Evolutionary conservation across 1,139 yeast species (phyloP), one percentile per base, ranked within the genome.

Genomic region (Meyerozyma elateridarum): DNA sequence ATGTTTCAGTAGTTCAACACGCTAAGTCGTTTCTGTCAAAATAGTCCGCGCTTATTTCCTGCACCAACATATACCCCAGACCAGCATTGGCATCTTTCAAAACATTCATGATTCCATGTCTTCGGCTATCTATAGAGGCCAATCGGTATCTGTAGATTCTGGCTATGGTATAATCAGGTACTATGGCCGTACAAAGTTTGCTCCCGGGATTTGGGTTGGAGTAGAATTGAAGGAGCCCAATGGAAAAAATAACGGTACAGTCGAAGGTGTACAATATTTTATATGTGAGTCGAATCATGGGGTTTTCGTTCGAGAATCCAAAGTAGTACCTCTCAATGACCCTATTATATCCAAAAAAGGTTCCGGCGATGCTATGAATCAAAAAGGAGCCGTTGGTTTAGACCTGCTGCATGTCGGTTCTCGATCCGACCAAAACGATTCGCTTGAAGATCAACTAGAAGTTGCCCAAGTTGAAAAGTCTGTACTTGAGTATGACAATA

Each of bases 241-340:
- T 0, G 97, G 96, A 1, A 84, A 80, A 54, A 87, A 89, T 46
- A 75, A 88, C 47, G 97, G 97, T 0, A 59, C 79, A 1, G 75
- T 88, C 1, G 64, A 76, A 18, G 93, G 85, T 0, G 56, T 59
- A 0, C 45, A 63, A 29, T 85, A 88, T 52, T 89, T 89, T 44
- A 56, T 64, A 2, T 71, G 85, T 25, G 38, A 55, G 41, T 50
- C 56, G 2, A 44, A 39, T 11, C 70, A 72, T 50, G 96, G 96
- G 0, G 52, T 79, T 2, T 81, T 81, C 52, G 79, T 76, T 2
- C 62, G 76, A 26, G 15, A 15, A 14, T 15, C 25, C 6, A 8
- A 7, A 6, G 30, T 16, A 15, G 8, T n/a, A 6, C 22, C 30
- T 11, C 11, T 9, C 13, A n/a, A 6, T 21, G 24, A 21, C 9